A percentile compares a stretch with the other conserved stretches of the same genome.
Conservation (phyloP, 805 yeast genomes). For the Candida ulmi region DNA sequence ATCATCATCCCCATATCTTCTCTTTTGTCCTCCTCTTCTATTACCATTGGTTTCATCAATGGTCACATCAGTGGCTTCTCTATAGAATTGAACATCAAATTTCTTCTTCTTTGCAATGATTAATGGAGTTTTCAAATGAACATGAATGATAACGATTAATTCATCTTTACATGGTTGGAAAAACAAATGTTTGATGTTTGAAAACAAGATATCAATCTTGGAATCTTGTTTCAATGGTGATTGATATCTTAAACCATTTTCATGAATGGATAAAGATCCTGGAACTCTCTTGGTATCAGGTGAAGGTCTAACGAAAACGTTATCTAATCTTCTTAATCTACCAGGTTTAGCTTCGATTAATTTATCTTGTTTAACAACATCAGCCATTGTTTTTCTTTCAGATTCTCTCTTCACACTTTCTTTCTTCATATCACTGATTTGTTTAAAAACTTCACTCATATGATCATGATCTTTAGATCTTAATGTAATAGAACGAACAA, state of each 20-base stretch:
- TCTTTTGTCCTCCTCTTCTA: slow-evolving; percentile 61
- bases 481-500: slow-evolving; percentile 79
- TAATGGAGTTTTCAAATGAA: slow-evolving; percentile 87
- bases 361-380: slow-evolving; percentile 88
- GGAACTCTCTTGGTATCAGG: slow-evolving; percentile 97
- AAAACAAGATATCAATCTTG: slow-evolving; percentile 79
- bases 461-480: slow-evolving; percentile 89
- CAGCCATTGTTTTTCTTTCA: slow-evolving; percentile 88
- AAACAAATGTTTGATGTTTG: slow-evolving; percentile 87
- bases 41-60: slow-evolving; percentile 96
- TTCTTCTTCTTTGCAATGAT: slow-evolving; percentile 96
- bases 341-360: slow-evolving; percentile 77
- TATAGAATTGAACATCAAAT: slow-evolving; percentile 89
- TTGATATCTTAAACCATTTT: slow-evolving; percentile 92
- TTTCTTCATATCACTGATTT: slow-evolving; percentile 87
- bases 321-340: slow-evolving; percentile 81
- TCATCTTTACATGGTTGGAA: slow-evolving; percentile 97
- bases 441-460: slow-evolving; percentile 83
- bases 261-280: slow-evolving; percentile 86
- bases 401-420: slow-evolving; percentile 86
- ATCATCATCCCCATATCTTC: slow-evolving; percentile 96
- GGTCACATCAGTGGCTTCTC: slow-evolving; percentile 94
- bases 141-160: slow-evolving; percentile 84
- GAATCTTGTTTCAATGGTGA: slow-evolving; percentile 82
- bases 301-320: slow-evolving; percentile 87